Conservation (phyloP, 2,329 filamentous ascomycete genomes). For the Calonectria crousiana region DNA sequence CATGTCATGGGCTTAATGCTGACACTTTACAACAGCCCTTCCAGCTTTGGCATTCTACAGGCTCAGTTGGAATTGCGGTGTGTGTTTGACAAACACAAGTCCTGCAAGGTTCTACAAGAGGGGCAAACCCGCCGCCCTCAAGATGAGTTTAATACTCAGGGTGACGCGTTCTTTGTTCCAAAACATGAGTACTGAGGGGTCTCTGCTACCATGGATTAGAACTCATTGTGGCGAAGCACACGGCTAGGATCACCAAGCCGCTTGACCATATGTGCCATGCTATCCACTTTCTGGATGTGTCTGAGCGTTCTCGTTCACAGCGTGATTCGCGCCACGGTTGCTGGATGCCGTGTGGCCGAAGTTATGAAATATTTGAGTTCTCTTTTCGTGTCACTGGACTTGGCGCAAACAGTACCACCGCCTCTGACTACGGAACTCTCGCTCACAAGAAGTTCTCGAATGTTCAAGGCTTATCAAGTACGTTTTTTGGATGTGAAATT, state of each 20-base stretch:
- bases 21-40: neutral
- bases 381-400: neutral
- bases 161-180: conserved; percentile 17
- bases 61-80: neutral
- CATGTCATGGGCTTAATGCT: neutral
- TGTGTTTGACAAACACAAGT: neutral
- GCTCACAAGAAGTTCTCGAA: neutral
- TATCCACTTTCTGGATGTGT: conserved; percentile 9
- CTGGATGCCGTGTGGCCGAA: neutral
- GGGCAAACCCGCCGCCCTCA: neutral
- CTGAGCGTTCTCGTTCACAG: conserved; percentile 1
- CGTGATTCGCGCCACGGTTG: neutral
- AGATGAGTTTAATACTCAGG: neutral
- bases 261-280: neutral
- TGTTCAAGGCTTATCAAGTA: neutral
- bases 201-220: neutral
- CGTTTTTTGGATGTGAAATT: neutral
- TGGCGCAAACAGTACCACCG: neutral
- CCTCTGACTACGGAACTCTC: neutral
- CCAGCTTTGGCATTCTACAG: neutral
- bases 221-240: conserved; percentile 25
- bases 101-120: neutral
- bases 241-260: conserved; percentile 12
- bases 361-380: neutral
- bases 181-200: neutral